Percentiles rank a stretch among this genome's conserved stretches.
phyloP scores from a whole-genome alignment of 768 basidiomycete species.

The Russula lepida region DNA sequence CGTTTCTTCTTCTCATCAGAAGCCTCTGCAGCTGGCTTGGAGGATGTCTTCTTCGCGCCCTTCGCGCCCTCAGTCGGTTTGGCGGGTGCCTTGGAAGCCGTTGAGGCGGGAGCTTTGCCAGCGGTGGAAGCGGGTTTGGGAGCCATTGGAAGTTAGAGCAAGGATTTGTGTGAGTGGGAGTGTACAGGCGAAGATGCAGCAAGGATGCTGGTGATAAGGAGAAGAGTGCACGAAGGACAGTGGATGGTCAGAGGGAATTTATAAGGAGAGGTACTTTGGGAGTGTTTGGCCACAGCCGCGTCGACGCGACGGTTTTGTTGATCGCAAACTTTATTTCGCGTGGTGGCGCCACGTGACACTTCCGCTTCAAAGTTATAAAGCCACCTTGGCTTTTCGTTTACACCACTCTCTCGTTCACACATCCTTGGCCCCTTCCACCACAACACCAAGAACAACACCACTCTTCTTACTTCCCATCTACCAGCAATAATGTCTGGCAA shows the following conservation, averaged over 20 bases:
- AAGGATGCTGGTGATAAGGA: not conserved
- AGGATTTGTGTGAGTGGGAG: not conserved
- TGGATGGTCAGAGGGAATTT: conserved; percentile 22
- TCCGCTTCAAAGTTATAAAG: conserved; percentile 5
- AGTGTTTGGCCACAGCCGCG: conserved; percentile 31
- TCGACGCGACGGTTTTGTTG: conserved; percentile 31
- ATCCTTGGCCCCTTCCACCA: not conserved
- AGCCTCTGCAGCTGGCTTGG: conserved; percentile 49
- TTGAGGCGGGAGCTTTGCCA: conserved; percentile 69
- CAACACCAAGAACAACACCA: not conserved
- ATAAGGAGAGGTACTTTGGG: conserved; percentile 30
- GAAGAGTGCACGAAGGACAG: conserved; percentile 18
- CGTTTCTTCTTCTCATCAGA: conserved; percentile 81
- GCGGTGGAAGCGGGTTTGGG: conserved; percentile 79
- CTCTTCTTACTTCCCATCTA: not conserved
- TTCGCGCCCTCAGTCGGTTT: conserved; percentile 53
- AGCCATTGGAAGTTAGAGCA: conserved; percentile 38
- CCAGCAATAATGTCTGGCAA: conserved; percentile 35
- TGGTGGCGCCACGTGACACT: conserved; percentile 7
- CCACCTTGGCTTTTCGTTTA: not conserved
- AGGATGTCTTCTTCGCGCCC: conserved; percentile 68
- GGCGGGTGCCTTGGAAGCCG: conserved; percentile 65
- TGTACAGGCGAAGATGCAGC: not conserved
- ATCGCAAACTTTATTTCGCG: conserved; percentile 24
- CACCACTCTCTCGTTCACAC: conserved; percentile 14